Evolutionary conservation across 805 yeast genomes (phyloP), one percentile per base, ranked within the genome.

Genomic region (Myxozyma geophila): DNA sequence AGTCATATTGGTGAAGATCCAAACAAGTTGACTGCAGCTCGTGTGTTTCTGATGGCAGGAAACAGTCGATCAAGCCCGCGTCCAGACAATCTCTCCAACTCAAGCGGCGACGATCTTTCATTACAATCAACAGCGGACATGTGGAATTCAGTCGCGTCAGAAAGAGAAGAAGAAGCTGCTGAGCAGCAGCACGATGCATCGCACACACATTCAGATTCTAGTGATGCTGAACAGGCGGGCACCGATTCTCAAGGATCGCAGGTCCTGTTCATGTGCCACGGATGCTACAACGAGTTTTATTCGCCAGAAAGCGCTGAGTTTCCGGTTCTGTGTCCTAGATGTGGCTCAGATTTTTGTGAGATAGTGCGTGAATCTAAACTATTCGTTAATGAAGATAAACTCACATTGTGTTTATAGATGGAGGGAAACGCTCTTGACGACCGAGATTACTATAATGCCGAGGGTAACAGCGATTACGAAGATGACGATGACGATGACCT

Each of bases 401-500:
- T 9, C 2, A 46, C 13, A 37, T 28, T 40, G 41, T 2, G 7
- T 3, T 39, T 12, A 7, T 39, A 17, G n/a, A n/a, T 12, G 50
- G 17, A 17, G 33, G 23, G 12, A 13, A 46, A 19, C 15, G 4
- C 50, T 17, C 17, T 23, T 19, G 12, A 23, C 33, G 12, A 23
- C 33, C 17, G 17, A 19, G 50, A 19, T 12, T 60, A 82, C 64
- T 84, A 80, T 35, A 84, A 82, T 54, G 84, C 75, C 43, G 78
- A 77, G 23, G 79, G 72, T 49, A 63, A 62, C 69, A 41, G 69
- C 64, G 59, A 49, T 7, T 60, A 60, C 63, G 84, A 81, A 62
- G 84, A 81, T 39, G 85, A 82, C 58, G 83, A 77, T 41, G 79
- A 76, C 23, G 78, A 72, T 43, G 67, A 60, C 69, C 43, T 77